Evolutionary conservation across 2,329 filamentous ascomycete genomes (phyloP), one percentile per base, ranked within the genome.

Genomic region (Ophiostoma sp.): DNA sequence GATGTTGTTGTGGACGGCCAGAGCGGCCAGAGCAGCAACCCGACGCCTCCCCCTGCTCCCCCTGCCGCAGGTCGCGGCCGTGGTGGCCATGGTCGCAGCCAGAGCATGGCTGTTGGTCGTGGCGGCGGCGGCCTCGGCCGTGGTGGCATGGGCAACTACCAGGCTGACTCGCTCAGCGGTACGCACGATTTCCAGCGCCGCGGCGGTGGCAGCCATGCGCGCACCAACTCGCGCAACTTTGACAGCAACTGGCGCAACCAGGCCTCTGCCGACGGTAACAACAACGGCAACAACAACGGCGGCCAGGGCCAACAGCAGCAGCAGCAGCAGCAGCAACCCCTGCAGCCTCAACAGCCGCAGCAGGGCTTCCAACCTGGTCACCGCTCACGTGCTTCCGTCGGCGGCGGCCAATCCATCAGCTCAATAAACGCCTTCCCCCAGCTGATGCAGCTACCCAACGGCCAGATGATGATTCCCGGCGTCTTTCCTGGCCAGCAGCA

Each of bases 221-320:
- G 96, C 75, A 92, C 91, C 42, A 89, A 89, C 12, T 99, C 96
- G 31, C 91, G 96, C 76, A 99, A 98, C 83, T 98, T 98, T 80
- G 96, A 99, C 78, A 91, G 95, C 79, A 99, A 99, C 83, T 99
- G 96, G 96, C 93, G 96, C 79, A 97, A 94, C 79, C 95, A 93
- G 78, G 79, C 79, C 5, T 17, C 64, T 77, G 86, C 88, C 80
- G 91, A 92, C 71, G 66, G 52, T 19, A 50, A 84, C 85, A 78
- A 71, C 85, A 78, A 70, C 81, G 9, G 25, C 5, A 39, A 84
- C 85, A 78, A 72, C 85, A 78, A 70, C 81, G 8, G 19, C 6
- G 48, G 48, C 48, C 61, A 90, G 81, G 71, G 80, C 79, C 70
- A 80, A 79, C 78, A 73, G 33, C 31, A 55, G 25, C 91, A 89